phyloP scores from a whole-genome alignment of 2,329 filamentous ascomycete species.

The Fusarium virguliforme region DNA sequence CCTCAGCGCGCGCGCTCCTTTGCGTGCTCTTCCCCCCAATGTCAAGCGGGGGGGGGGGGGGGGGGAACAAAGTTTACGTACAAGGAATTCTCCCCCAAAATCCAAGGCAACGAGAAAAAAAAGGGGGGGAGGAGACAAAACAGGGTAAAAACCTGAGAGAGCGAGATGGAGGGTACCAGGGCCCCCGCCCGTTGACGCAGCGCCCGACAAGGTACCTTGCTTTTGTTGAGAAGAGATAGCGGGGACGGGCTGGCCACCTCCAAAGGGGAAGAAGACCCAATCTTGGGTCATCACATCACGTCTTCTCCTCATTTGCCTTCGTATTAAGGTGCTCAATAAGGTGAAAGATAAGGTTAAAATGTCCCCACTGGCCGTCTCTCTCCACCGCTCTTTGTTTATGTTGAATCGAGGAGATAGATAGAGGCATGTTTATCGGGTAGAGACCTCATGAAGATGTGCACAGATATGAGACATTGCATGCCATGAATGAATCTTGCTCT shows the following conservation, averaged over 20 bases:
- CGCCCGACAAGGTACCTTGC: conserved; percentile 20
- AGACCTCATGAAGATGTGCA: too few species aligned
- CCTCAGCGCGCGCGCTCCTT: conserved; percentile 7
- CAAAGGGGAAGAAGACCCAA: conserved; percentile 7
- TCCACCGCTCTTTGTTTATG: conserved; percentile 10
- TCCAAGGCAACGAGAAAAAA: neutral
- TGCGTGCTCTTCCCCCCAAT: conserved; percentile 16
- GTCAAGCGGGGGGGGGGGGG: conserved; percentile 23
- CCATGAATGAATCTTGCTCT: neutral
- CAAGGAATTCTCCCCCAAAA: conserved; percentile 9
- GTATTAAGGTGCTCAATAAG: conserved; percentile 14
- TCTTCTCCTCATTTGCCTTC: conserved; percentile 33
- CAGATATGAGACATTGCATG: conserved; percentile 2
- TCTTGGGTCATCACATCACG: conserved; percentile 37
- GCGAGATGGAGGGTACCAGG: conserved; percentile 34
- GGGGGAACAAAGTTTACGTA: conserved; percentile 31
- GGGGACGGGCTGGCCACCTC: conserved; percentile 8
- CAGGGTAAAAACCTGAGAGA: neutral
- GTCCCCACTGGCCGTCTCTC: conserved; percentile 35
- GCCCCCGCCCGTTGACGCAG: conserved; percentile 14
- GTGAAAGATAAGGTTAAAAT: conserved; percentile 41
- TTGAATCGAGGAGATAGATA: neutral
- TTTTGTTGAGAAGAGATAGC: conserved; percentile 19
- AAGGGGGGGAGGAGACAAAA: conserved; percentile 6
- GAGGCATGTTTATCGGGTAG: neutral